Percentiles rank a stretch among this genome's conserved stretches.
Conservation (phyloP, 345 rosid genomes). For the Rhodamnia argentea region DNA sequence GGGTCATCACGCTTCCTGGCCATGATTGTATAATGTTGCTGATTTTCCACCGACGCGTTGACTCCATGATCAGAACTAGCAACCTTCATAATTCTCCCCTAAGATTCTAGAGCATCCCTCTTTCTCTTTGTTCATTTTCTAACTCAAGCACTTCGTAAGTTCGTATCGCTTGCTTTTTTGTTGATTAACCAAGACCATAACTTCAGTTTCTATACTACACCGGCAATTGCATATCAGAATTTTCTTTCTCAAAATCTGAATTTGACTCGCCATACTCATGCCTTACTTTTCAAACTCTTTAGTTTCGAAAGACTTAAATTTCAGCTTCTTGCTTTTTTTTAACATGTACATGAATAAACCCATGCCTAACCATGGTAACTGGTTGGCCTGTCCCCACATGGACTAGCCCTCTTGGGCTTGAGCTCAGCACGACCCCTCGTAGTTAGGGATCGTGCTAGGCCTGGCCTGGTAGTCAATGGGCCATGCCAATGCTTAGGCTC, state of each 20-base stretch:
- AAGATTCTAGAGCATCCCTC: background rate
- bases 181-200: no score
- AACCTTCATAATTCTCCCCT: no score
- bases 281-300: background rate
- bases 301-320: background rate
- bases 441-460: background rate
- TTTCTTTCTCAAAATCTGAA: background rate
- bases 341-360: no score
- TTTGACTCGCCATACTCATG: background rate
- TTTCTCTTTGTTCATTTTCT: background rate
- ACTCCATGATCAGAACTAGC: background rate
- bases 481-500: background rate
- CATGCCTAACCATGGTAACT: background rate
- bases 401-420: background rate
- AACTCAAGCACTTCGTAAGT: no score
- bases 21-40: no score
- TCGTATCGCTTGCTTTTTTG: background rate
- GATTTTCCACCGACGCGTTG: background rate
- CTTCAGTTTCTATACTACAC: background rate
- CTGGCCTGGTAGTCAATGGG: background rate
- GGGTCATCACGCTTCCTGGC: background rate
- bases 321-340: background rate
- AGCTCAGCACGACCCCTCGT: background rate
- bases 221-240: background rate
- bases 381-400: rapidly evolving